phyloP scores from a whole-genome alignment of 176 grass and related monocot species.

The Oryza glaberrima region DNA sequence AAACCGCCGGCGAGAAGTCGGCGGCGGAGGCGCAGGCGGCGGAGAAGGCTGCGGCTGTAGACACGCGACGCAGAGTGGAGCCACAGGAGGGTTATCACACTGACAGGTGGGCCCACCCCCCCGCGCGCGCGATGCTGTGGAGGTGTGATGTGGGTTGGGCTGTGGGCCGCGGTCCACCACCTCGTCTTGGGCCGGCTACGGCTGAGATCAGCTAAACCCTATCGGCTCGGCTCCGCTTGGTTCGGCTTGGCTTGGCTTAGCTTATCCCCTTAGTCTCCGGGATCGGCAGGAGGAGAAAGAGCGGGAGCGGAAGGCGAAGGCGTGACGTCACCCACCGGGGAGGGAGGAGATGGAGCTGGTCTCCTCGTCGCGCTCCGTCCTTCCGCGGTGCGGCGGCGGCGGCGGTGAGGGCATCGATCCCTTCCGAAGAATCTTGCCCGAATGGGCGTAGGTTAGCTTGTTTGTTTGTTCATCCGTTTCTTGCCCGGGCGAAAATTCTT shows the following conservation, averaged over 20 bases:
- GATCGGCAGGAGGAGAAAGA: neutral
- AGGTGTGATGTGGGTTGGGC: neutral
- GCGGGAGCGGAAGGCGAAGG: neutral
- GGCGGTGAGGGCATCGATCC: conserved; percentile 33
- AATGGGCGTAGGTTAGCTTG: neutral
- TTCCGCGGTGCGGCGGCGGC: conserved; percentile 17
- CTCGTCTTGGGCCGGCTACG: conserved; percentile 22
- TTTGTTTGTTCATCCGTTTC: neutral
- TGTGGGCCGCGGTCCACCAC: conserved; percentile 42
- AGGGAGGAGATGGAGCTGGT: conserved; percentile 38
- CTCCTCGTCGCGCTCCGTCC: conserved; percentile 36
- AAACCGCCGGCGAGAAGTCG: conserved; percentile 14
- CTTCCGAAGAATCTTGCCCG: neutral
- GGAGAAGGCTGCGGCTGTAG: conserved; percentile 36
- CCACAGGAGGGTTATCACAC: neutral
- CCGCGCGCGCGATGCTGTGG: neutral
- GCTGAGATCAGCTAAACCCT: neutral
- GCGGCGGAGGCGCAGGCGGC: conserved; percentile 22
- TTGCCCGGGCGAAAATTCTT: neutral
- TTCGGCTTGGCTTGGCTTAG: neutral
- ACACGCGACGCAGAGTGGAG: conserved; percentile 18
- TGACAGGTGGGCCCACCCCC: conserved; percentile 28
- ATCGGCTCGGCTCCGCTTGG: conserved; percentile 17
- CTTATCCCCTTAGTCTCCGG: conserved; percentile 45
- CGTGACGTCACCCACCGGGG: neutral